Evolutionary conservation across 225 moss, liverwort and hornwort species (phyloP).

Genomic region (Bryoerythrophyllum caledonicum): DNA sequence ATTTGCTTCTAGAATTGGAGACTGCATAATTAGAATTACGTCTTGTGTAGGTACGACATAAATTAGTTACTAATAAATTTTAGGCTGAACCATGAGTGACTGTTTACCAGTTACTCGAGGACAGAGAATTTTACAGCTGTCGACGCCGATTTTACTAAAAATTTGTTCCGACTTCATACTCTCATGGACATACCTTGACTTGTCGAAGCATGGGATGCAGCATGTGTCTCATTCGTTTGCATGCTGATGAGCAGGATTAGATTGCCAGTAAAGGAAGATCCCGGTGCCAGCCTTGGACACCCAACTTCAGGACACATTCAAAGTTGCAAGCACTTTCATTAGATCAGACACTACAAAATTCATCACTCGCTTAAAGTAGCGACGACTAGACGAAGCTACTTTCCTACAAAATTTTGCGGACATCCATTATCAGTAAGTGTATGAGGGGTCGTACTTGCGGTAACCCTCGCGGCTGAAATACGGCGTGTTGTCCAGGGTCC

Average conservation of each 20-base stretch:
- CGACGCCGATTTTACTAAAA: not conserved
- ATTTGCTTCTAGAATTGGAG: not conserved
- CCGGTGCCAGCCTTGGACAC: too few species aligned
- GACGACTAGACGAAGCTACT: constrained; percentile 6
- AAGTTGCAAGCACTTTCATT: constrained; percentile 1
- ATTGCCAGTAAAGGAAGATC: too few species aligned
- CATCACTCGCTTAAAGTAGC: not conserved
- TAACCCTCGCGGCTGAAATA: constrained; percentile 56
- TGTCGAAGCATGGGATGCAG: too few species aligned
- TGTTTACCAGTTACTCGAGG: not conserved
- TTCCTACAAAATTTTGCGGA: constrained; percentile 33
- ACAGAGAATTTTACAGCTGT: constrained; percentile 1
- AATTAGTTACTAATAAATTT: not conserved
- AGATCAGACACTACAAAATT: constrained; percentile 19
- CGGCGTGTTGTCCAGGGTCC: constrained; percentile 61
- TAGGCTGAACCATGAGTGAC: too few species aligned
- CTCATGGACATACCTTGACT: not conserved
- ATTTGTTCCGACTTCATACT: not conserved
- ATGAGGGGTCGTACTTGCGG: constrained; percentile 49
- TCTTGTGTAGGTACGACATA: not conserved
- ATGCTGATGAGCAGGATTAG: too few species aligned
- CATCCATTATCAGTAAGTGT: constrained; percentile 34
- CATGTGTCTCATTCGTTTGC: too few species aligned
- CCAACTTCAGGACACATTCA: too few species aligned
- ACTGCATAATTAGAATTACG: not conserved